phyloP scores from a whole-genome alignment of 2,329 filamentous ascomycete genomes.

The Aspergillus sp. region DNA sequence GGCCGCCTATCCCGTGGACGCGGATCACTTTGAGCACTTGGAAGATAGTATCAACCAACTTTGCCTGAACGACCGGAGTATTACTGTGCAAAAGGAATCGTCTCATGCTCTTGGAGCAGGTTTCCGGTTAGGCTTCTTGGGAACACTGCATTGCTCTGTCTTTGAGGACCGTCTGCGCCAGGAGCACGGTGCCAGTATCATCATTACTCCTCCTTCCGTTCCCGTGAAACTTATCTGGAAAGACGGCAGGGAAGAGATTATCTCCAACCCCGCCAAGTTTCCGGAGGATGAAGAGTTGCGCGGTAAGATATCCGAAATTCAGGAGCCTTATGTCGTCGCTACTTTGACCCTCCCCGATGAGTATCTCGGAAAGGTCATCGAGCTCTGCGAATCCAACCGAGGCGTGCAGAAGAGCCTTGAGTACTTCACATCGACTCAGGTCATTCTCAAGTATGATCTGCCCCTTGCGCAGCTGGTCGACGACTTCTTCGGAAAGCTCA shows the following conservation, averaged over 20 bases:
- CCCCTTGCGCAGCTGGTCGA: constrained; percentile 89
- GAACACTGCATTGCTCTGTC: constrained; percentile 98
- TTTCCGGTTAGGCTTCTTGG: constrained; percentile 90
- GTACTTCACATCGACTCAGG: constrained; percentile 89
- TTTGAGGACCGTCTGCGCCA: constrained; percentile 94
- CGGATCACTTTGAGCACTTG: constrained; percentile 79
- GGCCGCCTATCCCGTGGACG: constrained; percentile 91
- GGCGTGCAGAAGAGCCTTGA: constrained; percentile 84
- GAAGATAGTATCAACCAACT: constrained; percentile 95
- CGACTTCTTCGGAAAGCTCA: constrained; percentile 95
- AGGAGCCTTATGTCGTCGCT: constrained; percentile 74
- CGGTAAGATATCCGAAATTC: constrained; percentile 61
- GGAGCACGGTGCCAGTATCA: constrained; percentile 91
- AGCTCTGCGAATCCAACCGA: constrained; percentile 86
- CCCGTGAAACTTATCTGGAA: constrained; percentile 82
- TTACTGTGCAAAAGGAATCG: constrained; percentile 90
- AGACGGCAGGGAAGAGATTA: constrained; percentile 73
- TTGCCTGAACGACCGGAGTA: constrained; percentile 89
- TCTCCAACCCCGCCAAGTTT: constrained; percentile 86
- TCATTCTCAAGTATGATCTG: constrained; percentile 90
- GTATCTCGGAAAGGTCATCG: constrained; percentile 90
- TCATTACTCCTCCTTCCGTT: constrained; percentile 94
- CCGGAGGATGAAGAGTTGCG: constrained; percentile 68
- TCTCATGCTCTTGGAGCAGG: constrained; percentile 92
- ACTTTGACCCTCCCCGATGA: constrained; percentile 92